Evolutionary conservation across 2,329 filamentous ascomycete species (phyloP), one percentile per base, ranked within the genome.

Genomic region (Lecanoromycetidae sp.): DNA sequence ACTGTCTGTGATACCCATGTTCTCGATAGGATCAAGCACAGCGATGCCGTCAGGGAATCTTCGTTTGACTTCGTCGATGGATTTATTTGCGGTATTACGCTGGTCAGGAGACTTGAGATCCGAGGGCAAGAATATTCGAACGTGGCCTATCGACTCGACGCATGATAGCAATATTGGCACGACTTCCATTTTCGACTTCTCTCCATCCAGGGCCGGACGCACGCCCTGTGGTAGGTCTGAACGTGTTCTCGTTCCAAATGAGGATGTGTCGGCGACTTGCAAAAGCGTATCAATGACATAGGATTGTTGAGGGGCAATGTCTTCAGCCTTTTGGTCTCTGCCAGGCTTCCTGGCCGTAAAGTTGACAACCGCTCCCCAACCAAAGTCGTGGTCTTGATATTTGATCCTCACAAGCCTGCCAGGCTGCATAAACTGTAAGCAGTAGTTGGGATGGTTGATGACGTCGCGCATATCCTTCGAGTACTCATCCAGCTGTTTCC

Each of bases 21-120:
- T 88, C 63, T 96, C 88, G 32, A 98, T 82, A 0, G 91, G 91
- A 58, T 98, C 91, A 15, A 98, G 69, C 5, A 88, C 73, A 3
- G 91, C 83, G 48, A 98, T 70, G 3, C 91, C 91, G 60, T 98
- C 91, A 0, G 88, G 87, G 68, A 98, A 96, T 22, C 91, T 81
- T 55, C 79, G 79, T 64, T 84, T 77, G 13, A 94, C 81, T 63
- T 96, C 90, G 34, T 78, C 75, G 23, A 96, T 66, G 3, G 75
- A 66, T 59, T 82, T 84, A 46, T 76, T 73, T 26, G 83, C 72
- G 1, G 72, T 75, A 54, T 84, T 84, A 48, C 81, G 77, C 40
- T 87, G 77, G n/a, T 82, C 73, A 3, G 72, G 64, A 2, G 75
- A 72, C 54, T 79, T 77, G 30, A 93, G 65, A 46, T 94, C 84